Base-by-base conservation (phyloP, 2,329 filamentous ascomycete species). In the Uncinocarpus reesii region DNA sequence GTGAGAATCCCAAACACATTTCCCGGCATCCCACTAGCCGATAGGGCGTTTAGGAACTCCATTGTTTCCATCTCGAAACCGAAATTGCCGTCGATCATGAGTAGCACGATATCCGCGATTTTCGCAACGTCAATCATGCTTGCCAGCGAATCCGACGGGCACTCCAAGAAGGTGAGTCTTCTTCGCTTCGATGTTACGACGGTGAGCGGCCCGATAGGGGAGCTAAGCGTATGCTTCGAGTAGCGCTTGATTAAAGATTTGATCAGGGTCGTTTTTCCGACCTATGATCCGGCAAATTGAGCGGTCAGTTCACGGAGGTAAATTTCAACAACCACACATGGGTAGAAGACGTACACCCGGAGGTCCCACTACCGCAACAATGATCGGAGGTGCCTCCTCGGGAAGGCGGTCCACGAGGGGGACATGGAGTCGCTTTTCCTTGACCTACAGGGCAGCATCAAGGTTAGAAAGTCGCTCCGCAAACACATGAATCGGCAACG, bases 41-140 rank as follows among this genome's bases (percentile, higher is more conserved):
- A 84, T 43, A 98, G 73, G 15, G 95, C 82, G 58, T 95, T 96
- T 61, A 98, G 72, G 53, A 98, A 98, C 68, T 98, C 92, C 92
- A 98, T 98, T 0, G 92, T 98, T 75, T 98, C 92, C 92, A 98
- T 98, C 70, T 98, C 92, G 62, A 98, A 98, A 11, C 92, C 93
- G 61, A 85, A 98, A 69, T 96, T 96, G 48, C 92, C 93, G 63
- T 98, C 92, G 58, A 98, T 98, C 86, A 98, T 92, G 49, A 98
- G 77, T 42, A 98, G 75, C 4, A 96, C 86, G 59, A 98, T 95
- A 65, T 98, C 92, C 15, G 93, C 92, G 36, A 98, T 86, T 69
- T 98, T 98, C 51, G 92, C 86, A 49, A 95, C 78, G 66, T 98
- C 92, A 55, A 98, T 89, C 86, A 96, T 95, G 56, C 86, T 84